Evolutionary conservation across 305 asterid genomes (phyloP), one percentile per base, ranked within the genome.

Genomic region (Stenogyne calaminthoides): DNA sequence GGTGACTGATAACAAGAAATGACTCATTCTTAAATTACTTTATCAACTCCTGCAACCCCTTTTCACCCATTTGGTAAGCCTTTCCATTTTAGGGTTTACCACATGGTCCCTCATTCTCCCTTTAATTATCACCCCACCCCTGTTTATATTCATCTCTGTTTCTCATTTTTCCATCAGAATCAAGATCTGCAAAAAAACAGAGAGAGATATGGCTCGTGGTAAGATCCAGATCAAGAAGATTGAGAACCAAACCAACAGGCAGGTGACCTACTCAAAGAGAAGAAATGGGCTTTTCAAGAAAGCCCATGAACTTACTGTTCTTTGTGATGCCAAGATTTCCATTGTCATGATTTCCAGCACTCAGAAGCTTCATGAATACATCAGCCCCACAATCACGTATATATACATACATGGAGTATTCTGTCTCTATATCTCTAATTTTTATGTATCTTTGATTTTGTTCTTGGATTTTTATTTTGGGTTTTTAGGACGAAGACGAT

Each of bases 161-260:
- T 67, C 64, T 63, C 37, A 34, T 61, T 68, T 68, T 46, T 1
- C n/a, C 19, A 14, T n/a, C 29, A 70, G 67, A 71, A 75, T 76
- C 80, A 29, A 70, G 61, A 44, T 65, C 46, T 19, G 18, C 0
- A 73, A 47, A 73, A 58, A 80, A 60, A 58, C 51, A 61, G 51
- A 69, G 69, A 44, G 75, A 55, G 52, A 16, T 3, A 89, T 91
- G 97, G 96, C 98, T 77, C 89, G 97, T 67, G 98, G 98, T 49
- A 91, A 93, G 88, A 91, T 93, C 84, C 97, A 94, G 97, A 94
- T 94, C 87, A 94, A 80, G 96, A 87, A 80, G 61, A 93, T 93
- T 25, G 98, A 93, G 83, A 93, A 93, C 84, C 95, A 90, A 65
- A 93, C 98, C 0, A 93, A 93, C 83, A 82, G 96, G 74, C 97